Evolutionary conservation across 1,284 basidiomycete species (phyloP), one percentile per base, ranked within the genome.

Genomic region (Chiua sp.): DNA sequence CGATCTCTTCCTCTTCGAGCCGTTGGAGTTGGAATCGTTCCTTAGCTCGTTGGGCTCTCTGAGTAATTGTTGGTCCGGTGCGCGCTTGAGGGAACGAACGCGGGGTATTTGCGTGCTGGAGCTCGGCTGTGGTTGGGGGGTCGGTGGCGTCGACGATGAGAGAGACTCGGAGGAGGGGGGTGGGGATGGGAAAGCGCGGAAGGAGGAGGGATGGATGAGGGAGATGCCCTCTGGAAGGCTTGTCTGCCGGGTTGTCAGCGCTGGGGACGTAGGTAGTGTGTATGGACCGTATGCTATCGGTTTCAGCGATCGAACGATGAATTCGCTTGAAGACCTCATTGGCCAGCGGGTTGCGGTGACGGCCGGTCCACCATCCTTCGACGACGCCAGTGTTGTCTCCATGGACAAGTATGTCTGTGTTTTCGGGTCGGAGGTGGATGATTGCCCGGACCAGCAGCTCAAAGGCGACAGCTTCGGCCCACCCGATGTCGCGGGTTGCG

Each of bases 321-420:
- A 32, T 32, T 4, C 72, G 55, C 8, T 53, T 59, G 63, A 75
- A 69, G 11, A 71, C 35, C 0, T 15, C 0, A 59, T 72, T 68
- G 53, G 65, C 61, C 0, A 54, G 53, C 0, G 7, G 2, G 60
- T 79, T 80, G 10, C 64, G 28, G 57, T 79, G 80, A 0, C 72
- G 23, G 0, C 74, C 68, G 4, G 69, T 76, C 71, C 74, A 72
- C 79, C 77, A 81, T 0, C 77, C 78, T 59, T 81, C 71, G 18
- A 80, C 67, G 7, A 82, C 74, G 0, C 76, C 73, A 18, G 42
- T 51, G 66, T 80, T 82, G 69, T 81, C 77, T 0, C 78, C 70
- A 50, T 63, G 75, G n/a, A 35, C 10, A 11, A 64, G 65, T 67
- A 37, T 15, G 35, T 35, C 3, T 13, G 10, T 2, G 2, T 2